phyloP scores from a whole-genome alignment of 129 eudicot genomes.

The Kitagawia praeruptora region DNA sequence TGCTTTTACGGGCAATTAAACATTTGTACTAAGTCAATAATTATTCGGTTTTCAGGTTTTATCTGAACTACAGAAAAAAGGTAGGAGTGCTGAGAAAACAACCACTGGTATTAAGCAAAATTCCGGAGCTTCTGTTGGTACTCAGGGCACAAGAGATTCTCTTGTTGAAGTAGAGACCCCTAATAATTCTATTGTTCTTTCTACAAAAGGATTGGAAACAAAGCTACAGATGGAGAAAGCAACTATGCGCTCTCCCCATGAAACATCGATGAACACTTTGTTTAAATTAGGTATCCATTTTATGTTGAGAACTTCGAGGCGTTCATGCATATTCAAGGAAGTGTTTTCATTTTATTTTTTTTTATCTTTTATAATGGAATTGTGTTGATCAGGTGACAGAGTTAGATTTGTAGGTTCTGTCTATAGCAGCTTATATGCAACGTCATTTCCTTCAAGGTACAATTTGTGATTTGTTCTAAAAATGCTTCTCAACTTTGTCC shows the following conservation, averaged over 20 bases:
- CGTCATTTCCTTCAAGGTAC: constrained; percentile 46
- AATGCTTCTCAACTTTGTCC: not conserved
- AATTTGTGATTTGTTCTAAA: not conserved
- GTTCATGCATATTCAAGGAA: not conserved
- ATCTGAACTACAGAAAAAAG: constrained; percentile 49
- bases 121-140: constrained; percentile 27
- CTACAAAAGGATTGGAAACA: no score
- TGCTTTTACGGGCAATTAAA: not conserved
- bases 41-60: constrained; percentile 34
- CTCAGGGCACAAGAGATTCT: not conserved
- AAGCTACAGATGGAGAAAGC: constrained; percentile 32
- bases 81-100: constrained; percentile 23
- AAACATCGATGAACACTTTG: constrained; percentile 37
- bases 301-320: not conserved
- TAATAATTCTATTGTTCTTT: no score
- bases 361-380: not conserved
- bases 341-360: not conserved
- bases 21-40: not conserved
- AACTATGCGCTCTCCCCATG: constrained; percentile 21
- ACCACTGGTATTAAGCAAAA: constrained; percentile 26
- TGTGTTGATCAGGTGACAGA: constrained; percentile 49
- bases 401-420: constrained; percentile 57
- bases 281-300: constrained; percentile 44
- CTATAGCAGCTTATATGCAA: constrained; percentile 35
- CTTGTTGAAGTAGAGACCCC: no score